Evolutionary conservation across 495 filamentous ascomycete genomes (phyloP).

Genomic region (Penicillium macrosclerotiorum): DNA sequence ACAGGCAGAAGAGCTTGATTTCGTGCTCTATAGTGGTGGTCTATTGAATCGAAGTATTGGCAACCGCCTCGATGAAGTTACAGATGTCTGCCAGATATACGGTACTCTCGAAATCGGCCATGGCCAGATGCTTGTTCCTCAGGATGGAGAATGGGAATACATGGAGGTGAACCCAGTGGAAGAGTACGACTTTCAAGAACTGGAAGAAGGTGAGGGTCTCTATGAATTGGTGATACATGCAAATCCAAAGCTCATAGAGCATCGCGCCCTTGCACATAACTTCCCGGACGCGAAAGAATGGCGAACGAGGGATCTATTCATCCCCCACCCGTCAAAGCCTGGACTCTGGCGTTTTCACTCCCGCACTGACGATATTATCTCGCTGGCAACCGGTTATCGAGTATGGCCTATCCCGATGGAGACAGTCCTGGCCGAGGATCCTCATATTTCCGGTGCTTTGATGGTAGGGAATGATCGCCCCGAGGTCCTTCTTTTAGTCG

Average conservation of each 20-base stretch:
- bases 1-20: conserved; percentile 20
- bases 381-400: conserved; percentile 7
- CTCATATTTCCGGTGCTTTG: conserved; percentile 8
- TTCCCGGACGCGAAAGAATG: conserved; percentile 38
- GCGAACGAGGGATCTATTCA: conserved; percentile 54
- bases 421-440: conserved; percentile 1
- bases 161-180: conserved; percentile 46
- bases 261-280: conserved; percentile 17
- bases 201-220: conserved; percentile 32
- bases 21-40: conserved; percentile 28
- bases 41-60: conserved; percentile 19
- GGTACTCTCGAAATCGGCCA: conserved; percentile 26
- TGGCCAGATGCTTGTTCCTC: conserved; percentile 21
- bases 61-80: conserved; percentile 20
- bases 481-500: conserved; percentile 14
- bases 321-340: conserved; percentile 44
- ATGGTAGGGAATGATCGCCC: conserved; percentile 17
- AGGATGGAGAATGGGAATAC: conserved; percentile 46
- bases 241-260: conserved; percentile 4
- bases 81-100: conserved; percentile 27
- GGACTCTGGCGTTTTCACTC: conserved; percentile 52
- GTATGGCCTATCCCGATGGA: conserved; percentile 19
- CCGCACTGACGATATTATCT: conserved; percentile 47
- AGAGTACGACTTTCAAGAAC: conserved; percentile 41
- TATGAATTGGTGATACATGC: conserved; percentile 44